Conservation (phyloP, 2,329 filamentous ascomycete species). For the Blumeria graminis region DNA sequence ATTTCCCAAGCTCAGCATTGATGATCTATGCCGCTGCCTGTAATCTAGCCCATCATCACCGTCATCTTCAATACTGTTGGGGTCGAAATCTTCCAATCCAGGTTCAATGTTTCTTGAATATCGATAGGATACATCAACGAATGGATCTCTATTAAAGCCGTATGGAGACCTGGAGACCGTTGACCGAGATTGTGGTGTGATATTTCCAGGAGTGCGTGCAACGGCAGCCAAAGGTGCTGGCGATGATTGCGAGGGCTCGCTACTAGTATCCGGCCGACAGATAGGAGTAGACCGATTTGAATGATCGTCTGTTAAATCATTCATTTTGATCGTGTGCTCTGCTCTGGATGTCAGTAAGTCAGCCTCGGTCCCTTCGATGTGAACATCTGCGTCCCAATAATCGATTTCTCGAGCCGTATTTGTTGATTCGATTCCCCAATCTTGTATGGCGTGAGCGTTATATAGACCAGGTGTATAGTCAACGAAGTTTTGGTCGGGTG, state of each 20-base stretch:
- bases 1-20: constrained; percentile 18
- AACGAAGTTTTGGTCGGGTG: constrained; percentile 8
- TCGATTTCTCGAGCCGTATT: constrained; percentile 47
- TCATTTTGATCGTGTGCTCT: not conserved
- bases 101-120: constrained; percentile 14
- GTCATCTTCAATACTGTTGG: constrained; percentile 62
- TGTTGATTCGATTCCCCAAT: constrained; percentile 34
- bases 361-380: constrained; percentile 17
- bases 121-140: constrained; percentile 10
- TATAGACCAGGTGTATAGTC: constrained; percentile 11
- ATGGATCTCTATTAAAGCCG: constrained; percentile 10
- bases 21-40: constrained; percentile 26
- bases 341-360: not conserved
- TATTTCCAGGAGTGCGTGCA: constrained; percentile 11
- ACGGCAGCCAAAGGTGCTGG: constrained; percentile 13
- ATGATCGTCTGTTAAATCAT: not conserved
- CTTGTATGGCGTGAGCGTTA: constrained; percentile 40
- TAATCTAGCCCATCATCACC: constrained; percentile 61
- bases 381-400: constrained; percentile 37
- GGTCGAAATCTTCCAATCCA: constrained; percentile 22
- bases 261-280: not conserved
- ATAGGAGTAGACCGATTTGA: not conserved
- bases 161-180: constrained; percentile 9
- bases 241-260: constrained; percentile 8
- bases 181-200: constrained; percentile 11